These are phyloP conservation scores for Elymus sibiricus DNA, from an alignment of 176 grass and related monocot genomes.

Conservation along the genomic window DNA sequence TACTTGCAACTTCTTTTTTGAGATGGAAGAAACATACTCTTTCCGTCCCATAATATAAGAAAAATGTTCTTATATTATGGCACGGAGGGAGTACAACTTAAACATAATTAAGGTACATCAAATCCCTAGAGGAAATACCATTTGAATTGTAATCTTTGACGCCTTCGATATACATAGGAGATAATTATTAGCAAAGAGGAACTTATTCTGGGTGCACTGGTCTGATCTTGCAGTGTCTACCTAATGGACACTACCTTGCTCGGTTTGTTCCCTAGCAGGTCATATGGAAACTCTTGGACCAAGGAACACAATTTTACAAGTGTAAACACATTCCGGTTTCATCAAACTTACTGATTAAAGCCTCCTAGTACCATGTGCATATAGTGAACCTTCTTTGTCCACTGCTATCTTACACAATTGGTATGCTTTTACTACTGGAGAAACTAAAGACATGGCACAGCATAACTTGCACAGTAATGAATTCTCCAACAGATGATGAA, in stretches of 20 bases:
- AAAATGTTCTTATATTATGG: no score
- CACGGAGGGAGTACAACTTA: background rate
- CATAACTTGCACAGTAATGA: constrained; percentile 25
- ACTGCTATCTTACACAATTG: background rate
- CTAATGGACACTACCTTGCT: background rate
- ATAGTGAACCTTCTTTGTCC: constrained; percentile 4
- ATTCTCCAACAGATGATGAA: background rate
- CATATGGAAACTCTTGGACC: constrained; percentile 2
- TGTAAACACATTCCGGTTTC: background rate
- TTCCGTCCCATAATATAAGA: no score
- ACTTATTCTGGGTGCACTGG: background rate
- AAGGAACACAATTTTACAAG: background rate
- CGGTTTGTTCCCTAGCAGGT: background rate
- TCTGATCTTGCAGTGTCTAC: background rate
- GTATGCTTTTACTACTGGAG: background rate
- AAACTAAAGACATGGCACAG: constrained; percentile 1
- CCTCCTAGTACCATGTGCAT: background rate
- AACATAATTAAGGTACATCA: constrained; percentile 1
- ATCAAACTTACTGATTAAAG: background rate
- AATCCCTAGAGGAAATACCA: background rate
- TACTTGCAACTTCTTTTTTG: constrained; percentile 3
- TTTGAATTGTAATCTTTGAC: background rate
- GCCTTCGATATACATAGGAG: background rate
- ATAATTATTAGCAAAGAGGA: background rate
- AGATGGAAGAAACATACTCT: background rate